Conservation (phyloP, 345 rosid genomes). For the Moringa oleifera region DNA sequence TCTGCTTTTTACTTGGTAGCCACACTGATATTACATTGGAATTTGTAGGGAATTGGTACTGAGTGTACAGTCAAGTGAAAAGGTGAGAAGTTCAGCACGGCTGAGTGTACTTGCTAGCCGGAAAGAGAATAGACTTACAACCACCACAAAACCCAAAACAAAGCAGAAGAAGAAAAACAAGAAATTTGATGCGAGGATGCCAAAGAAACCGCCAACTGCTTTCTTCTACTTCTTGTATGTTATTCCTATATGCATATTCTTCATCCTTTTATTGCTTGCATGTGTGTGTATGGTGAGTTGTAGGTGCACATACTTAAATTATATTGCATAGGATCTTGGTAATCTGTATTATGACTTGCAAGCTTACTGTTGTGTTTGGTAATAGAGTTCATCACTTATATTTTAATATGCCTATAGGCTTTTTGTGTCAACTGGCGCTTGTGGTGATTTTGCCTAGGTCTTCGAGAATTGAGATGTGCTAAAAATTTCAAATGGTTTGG, state of each 20-base stretch:
- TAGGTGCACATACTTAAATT: neutral
- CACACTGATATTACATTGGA: neutral
- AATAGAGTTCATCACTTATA: neutral
- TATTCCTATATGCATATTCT: neutral
- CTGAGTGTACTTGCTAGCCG: conserved; percentile 18
- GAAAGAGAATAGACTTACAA: conserved; percentile 5
- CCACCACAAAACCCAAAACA: conserved; percentile 25
- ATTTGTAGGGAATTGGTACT: conserved; percentile 27
- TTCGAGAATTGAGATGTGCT: neutral
- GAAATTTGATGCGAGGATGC: conserved; percentile 54
- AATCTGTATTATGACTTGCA: neutral
- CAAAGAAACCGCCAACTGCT: conserved; percentile 92
- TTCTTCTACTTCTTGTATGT: conserved; percentile 84
- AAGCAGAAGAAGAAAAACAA: conserved; percentile 29
- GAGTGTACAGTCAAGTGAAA: conserved; percentile 24
- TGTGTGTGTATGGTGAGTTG: neutral
- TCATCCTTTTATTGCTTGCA: neutral
- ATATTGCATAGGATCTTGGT: too few relatives aligned
- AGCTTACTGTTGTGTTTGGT: neutral
- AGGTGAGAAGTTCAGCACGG: conserved; percentile 24
- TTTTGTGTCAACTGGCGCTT: neutral
- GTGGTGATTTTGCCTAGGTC: neutral
- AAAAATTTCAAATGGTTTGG: neutral
- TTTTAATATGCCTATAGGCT: neutral
- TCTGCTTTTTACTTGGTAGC: neutral